phyloP scores from a whole-genome alignment of 2,329 filamentous ascomycete genomes.

The Colletotrichum sp. region DNA sequence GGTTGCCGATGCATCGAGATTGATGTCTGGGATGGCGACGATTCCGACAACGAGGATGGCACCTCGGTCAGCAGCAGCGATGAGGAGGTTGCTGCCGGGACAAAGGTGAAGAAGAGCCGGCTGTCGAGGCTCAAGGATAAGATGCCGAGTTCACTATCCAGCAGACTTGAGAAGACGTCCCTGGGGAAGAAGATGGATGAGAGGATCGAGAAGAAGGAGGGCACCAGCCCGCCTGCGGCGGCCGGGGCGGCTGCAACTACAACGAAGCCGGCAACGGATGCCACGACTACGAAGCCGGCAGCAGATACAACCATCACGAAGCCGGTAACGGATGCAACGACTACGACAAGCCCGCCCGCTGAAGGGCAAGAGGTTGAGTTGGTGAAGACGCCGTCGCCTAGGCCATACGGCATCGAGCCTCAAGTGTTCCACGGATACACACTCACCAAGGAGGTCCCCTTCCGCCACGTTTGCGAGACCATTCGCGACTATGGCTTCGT shows the following conservation, averaged over 20 bases:
- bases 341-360: neutral
- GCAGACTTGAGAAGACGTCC: constrained; percentile 54
- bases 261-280: neutral
- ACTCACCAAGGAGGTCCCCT: constrained; percentile 85
- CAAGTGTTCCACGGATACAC: constrained; percentile 89
- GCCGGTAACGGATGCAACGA: neutral
- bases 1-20: constrained; percentile 93
- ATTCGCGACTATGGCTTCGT: constrained; percentile 82
- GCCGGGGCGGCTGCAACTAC: neutral
- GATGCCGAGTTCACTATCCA: constrained; percentile 46
- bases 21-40: constrained; percentile 92
- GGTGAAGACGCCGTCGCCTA: constrained; percentile 22
- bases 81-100: constrained; percentile 28
- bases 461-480: constrained; percentile 82
- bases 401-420: constrained; percentile 62
- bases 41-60: constrained; percentile 71
- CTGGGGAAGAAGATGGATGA: constrained; percentile 48
- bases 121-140: constrained; percentile 70
- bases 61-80: constrained; percentile 58
- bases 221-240: neutral
- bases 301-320: neutral
- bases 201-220: constrained; percentile 31
- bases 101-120: constrained; percentile 42
- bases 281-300: neutral
- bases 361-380: neutral